A percentile compares a stretch with the other conserved stretches of the same genome.
These are phyloP conservation scores for Neophaeococcomyces mojaviensis DNA, from an alignment of 2,329 filamentous ascomycete genomes.

Conservation along the genomic window DNA sequence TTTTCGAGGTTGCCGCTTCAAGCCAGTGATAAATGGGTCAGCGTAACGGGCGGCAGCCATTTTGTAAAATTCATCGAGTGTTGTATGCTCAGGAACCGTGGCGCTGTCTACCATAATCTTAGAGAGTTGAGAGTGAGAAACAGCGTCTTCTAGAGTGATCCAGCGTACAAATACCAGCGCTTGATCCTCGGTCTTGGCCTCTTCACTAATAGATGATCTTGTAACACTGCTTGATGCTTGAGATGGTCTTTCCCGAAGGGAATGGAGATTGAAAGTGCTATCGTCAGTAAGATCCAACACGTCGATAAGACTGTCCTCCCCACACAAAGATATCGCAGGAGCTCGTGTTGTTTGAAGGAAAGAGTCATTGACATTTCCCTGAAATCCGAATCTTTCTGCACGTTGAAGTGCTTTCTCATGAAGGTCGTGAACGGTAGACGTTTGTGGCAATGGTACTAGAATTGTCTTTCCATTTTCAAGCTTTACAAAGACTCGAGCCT, in stretches of 20 bases:
- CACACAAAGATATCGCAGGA: background rate
- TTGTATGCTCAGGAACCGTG: background rate
- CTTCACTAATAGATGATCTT: background rate
- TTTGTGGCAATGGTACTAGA: background rate
- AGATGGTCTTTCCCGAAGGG: background rate
- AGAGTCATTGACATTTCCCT: background rate
- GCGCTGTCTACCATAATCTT: background rate
- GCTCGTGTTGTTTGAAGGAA: slow-evolving; percentile 3
- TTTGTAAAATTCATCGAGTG: background rate
- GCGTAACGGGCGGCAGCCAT: background rate
- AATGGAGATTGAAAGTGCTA: slow-evolving; percentile 3
- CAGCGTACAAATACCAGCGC: slow-evolving; percentile 1
- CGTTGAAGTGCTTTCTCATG: slow-evolving; percentile 5
- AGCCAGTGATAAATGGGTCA: too few relatives aligned
- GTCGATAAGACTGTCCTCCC: background rate
- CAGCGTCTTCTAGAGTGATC: slow-evolving; percentile 5
- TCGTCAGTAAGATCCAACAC: slow-evolving; percentile 2
- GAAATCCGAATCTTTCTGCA: slow-evolving; percentile 2
- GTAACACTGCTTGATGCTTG: background rate
- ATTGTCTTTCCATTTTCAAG: background rate
- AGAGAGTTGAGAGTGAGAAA: slow-evolving; percentile 3
- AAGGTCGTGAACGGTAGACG: slow-evolving; percentile 3
- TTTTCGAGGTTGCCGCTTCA: slow-evolving; percentile 7
- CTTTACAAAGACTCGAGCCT: slow-evolving; percentile 6
- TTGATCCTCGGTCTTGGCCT: background rate